These are phyloP conservation scores for Austroboletus festivus DNA, from an alignment of 768 basidiomycete genomes.

Conservation along the genomic window DNA sequence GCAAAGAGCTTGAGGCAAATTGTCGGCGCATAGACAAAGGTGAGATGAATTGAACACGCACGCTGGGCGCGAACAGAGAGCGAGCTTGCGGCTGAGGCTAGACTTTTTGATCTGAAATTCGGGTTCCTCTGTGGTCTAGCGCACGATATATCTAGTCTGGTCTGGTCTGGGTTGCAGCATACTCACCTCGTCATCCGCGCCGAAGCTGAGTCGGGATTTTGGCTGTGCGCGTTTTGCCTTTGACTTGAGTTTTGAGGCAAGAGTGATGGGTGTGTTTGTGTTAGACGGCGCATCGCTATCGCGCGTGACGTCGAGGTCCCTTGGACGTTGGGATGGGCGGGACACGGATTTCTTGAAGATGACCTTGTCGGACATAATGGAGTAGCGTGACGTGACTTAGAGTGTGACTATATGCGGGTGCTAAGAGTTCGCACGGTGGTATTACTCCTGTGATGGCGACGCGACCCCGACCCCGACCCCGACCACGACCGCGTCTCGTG, in stretches of 20 bases:
- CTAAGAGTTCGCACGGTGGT: conserved; percentile 29
- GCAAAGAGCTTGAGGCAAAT: conserved; percentile 32
- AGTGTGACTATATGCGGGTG: conserved; percentile 15
- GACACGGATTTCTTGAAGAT: conserved; percentile 44
- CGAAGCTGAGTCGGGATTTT: conserved; percentile 75
- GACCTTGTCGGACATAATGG: conserved; percentile 26
- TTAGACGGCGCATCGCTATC: conserved; percentile 16
- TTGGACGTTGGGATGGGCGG: conserved; percentile 38
- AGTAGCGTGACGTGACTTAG: conserved; percentile 22
- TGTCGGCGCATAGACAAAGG: conserved; percentile 6
- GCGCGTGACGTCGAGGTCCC: conserved; percentile 37
- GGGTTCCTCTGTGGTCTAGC: conserved; percentile 57
- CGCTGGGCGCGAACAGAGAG: conserved; percentile 55
- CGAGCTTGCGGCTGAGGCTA: conserved; percentile 62
- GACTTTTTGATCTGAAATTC: conserved; percentile 82
- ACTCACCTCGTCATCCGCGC: conserved; percentile 62
- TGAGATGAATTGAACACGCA: conserved; percentile 23
- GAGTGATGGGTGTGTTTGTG: conserved; percentile 50
- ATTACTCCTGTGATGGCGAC: too few species aligned
- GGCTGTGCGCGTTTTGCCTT: conserved; percentile 64
- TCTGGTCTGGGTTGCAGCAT: conserved; percentile 10
- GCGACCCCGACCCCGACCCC: conserved; percentile 47
- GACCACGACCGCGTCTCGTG: conserved; percentile 53
- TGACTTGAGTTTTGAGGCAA: conserved; percentile 68
- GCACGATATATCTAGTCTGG: conserved; percentile 27